Base-by-base conservation (phyloP, 2,329 filamentous ascomycete species). In the Pleomassaria siparia region DNA sequence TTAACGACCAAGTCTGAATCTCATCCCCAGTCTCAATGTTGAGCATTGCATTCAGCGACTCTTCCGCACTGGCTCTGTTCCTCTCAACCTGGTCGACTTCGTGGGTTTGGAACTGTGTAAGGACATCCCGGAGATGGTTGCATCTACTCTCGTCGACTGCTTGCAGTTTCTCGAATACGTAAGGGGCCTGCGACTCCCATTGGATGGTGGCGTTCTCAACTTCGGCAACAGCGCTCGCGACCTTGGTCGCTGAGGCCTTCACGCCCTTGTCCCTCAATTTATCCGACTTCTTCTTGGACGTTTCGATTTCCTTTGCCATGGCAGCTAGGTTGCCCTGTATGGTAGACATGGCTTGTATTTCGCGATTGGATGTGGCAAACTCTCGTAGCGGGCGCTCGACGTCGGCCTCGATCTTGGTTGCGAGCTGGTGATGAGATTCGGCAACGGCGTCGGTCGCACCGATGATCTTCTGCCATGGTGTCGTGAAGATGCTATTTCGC, bases 151-250 rank as follows among this genome's bases (percentile, higher is more conserved):
- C 94, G 66, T 99, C 94, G 25, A 95, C 77, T 5, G 89, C 87
- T 69, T 99, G 94, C 21, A 99, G 81, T 51, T 86, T 88, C 72
- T 99, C 94, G 65, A 95, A 96, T 51, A 96, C 87, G 71, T 89
- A 97, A 1, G 94, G 94, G 12, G 94, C 90, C 70, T 96, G 91
- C 1, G 90, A 91, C 46, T 96, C 86, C 94, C 94, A 99, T 67
- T 95, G 88, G 56, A 86, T 81, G 36, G 80, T 83, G n/a, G 90
- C 87, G 50, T 84, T 84, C 54, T 95, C 88, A 35, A 95, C 82
- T 55, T 85, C 86, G 15, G 83, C 77, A 10, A 83, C 80, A 11
- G 90, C 91, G 53, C 80, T 80, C 35, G 91, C 88, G 30, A 94
- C 82, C 71, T 94, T 95, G 49, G 84, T 83, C 2, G 86, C 80